Percentiles rank a stretch among this genome's conserved stretches.
phyloP scores from a whole-genome alignment of 1,284 basidiomycete species.

The Rhodotorula sp. region DNA sequence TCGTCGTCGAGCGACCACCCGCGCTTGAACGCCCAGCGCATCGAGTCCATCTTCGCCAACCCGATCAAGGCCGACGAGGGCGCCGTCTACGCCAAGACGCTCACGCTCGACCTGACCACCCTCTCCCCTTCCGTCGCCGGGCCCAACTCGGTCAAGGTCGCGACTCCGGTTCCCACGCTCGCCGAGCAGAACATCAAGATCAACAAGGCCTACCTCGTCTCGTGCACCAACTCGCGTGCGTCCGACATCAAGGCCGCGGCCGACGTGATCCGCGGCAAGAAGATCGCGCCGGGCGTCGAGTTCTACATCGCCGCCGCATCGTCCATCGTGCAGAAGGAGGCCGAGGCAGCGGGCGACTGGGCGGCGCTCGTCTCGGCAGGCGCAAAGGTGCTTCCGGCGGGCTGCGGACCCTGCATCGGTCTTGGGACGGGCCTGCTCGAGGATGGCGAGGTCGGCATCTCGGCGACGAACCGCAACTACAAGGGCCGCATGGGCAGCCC shows the following conservation, averaged over 20 bases:
- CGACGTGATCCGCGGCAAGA: slow-evolving; percentile 78
- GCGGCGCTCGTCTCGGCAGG: slow-evolving; percentile 79
- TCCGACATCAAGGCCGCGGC: slow-evolving; percentile 94
- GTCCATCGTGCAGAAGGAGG: slow-evolving; percentile 85
- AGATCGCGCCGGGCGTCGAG: slow-evolving; percentile 85
- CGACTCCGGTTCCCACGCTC: slow-evolving; percentile 82
- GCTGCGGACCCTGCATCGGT: slow-evolving; percentile 97
- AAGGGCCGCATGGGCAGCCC: slow-evolving; percentile 98
- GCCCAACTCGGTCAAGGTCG: slow-evolving; percentile 95
- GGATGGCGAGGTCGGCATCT: slow-evolving; percentile 93
- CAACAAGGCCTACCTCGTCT: slow-evolving; percentile 97
- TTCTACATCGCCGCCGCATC: slow-evolving; percentile 97
- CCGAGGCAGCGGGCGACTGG: slow-evolving; percentile 86
- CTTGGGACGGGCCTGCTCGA: slow-evolving; percentile 88
- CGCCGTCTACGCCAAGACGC: slow-evolving; percentile 83
- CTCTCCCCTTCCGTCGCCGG: slow-evolving; percentile 95
- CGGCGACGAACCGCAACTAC: slow-evolving; percentile 98
- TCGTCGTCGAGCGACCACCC: slow-evolving; percentile 64
- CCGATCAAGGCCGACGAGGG: slow-evolving; percentile 70
- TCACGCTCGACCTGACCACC: slow-evolving; percentile 88
- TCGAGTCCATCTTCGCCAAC: slow-evolving; percentile 65
- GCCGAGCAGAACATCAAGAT: slow-evolving; percentile 75
- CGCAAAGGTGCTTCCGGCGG: slow-evolving; percentile 88
- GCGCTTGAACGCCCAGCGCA: slow-evolving; percentile 74
- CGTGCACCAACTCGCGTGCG: slow-evolving; percentile 95